These are phyloP conservation scores for Murraya koenigii DNA, from an alignment of 345 rosid genomes.

Conservation along the genomic window DNA sequence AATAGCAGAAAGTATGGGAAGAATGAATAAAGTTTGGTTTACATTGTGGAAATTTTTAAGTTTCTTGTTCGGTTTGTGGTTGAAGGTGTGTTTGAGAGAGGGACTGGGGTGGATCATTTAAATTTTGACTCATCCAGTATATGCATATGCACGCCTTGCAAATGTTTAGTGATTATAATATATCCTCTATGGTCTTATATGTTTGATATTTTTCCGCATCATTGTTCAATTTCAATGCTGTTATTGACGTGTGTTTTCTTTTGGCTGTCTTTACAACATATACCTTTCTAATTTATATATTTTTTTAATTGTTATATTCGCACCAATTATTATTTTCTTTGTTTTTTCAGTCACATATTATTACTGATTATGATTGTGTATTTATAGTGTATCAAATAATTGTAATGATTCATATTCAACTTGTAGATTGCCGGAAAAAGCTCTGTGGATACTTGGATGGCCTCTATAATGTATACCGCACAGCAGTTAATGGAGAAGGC, in stretches of 20 bases:
- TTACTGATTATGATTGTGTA: slow-evolving; percentile 6
- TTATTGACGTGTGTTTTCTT: neutral
- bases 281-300: neutral
- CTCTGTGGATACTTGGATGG: slow-evolving; percentile 79
- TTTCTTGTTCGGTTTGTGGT: neutral
- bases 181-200: neutral
- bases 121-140: neutral
- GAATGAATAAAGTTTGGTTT: neutral
- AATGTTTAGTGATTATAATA: neutral
- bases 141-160: neutral
- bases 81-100: neutral
- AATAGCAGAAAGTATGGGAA: neutral
- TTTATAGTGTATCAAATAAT: neutral
- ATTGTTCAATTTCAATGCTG: slow-evolving; percentile 1
- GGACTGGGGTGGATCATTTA: neutral
- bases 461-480: slow-evolving; percentile 73
- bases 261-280: neutral
- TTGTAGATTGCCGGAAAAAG: slow-evolving; percentile 86
- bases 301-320: neutral
- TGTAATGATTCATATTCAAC: slow-evolving; percentile 15
- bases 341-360: neutral
- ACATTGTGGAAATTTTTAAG: neutral
- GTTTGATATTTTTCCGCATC: neutral
- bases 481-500: slow-evolving; percentile 78
- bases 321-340: neutral